Base-by-base conservation (phyloP, 495 filamentous ascomycete genomes). In the Penicillium parvum region DNA sequence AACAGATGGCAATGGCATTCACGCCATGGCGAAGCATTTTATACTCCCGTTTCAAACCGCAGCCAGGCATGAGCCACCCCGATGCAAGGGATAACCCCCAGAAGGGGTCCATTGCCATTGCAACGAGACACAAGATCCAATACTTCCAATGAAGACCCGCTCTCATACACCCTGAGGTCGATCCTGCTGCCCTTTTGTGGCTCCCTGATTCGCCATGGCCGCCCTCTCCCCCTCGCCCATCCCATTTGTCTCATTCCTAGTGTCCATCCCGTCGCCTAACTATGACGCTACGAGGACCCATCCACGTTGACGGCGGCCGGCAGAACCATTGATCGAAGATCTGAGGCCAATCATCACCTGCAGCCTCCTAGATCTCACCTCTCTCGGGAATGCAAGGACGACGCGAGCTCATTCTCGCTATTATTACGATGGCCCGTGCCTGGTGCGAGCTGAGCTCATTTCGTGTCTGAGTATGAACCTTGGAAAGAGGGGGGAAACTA, bases 101-200 rank as follows among this genome's bases (percentile, higher is more conserved):
- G 44, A 52, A 55, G 48, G 55, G 52, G 48, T 47, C 37, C 32
- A 52, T 49, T 58, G 50, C 51, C 33, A 40, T 53, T 50, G 52
- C 51, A 50, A 58, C 51, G 57, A 61, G 54, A 60, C 50, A 61
- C 55, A 46, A 40, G 36, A 49, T 50, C 47, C 57, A 60, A 60
- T 43, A 38, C 33, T 49, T 43, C 51, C 57, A 58, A 55, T 61
- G 51, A 44, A 49, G 54, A 47, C 51, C 57, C 57, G 49, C 54
- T 53, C 33, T 12, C 15, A 37, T 50, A 51, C 43, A 60, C 46
- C 57, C 50, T 60, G 34, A 34, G 41, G 57, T 7, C 41, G 50
- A 58, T 55, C 55, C 34, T 55, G 27, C 46, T 45, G 51, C 49
- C 57, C 54, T 61, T 43, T 15, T 15, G 1, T 1, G 3, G 5